These are phyloP conservation scores for Pestalotiopsis fici DNA, from an alignment of 2,329 filamentous ascomycete genomes.

Conservation along the genomic window DNA sequence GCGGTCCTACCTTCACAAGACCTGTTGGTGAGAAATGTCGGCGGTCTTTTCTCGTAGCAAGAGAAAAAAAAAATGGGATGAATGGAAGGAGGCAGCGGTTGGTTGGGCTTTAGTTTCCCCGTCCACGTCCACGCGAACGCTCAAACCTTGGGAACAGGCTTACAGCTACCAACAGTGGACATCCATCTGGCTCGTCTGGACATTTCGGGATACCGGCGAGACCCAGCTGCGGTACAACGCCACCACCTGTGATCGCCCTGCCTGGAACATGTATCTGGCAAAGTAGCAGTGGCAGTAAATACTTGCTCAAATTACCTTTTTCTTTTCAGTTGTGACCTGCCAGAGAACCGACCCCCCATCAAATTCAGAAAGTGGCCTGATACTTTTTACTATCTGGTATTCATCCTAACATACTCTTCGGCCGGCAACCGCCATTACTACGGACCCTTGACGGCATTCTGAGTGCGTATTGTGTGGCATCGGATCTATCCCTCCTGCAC, in stretches of 20 bases:
- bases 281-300: neutral
- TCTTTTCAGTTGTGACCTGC: neutral
- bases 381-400: neutral
- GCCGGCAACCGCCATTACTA: slow-evolving; percentile 4
- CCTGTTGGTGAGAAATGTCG: neutral
- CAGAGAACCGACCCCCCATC: neutral
- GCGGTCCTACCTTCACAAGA: slow-evolving; percentile 4
- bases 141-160: neutral
- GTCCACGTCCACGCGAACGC: neutral
- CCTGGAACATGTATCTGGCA: neutral
- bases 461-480: neutral
- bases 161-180: neutral
- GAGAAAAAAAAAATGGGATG: too few relatives aligned
- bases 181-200: neutral
- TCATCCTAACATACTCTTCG: slow-evolving; percentile 4
- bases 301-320: neutral
- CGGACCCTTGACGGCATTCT: neutral
- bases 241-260: neutral
- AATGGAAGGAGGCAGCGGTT: neutral
- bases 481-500: neutral
- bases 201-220: neutral
- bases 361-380: neutral
- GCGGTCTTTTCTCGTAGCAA: neutral
- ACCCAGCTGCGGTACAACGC: neutral
- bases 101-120: slow-evolving; percentile 9